These are phyloP conservation scores for Xylaria hypoxylon DNA, from an alignment of 2,329 filamentous ascomycete species.

Conservation along the genomic window DNA sequence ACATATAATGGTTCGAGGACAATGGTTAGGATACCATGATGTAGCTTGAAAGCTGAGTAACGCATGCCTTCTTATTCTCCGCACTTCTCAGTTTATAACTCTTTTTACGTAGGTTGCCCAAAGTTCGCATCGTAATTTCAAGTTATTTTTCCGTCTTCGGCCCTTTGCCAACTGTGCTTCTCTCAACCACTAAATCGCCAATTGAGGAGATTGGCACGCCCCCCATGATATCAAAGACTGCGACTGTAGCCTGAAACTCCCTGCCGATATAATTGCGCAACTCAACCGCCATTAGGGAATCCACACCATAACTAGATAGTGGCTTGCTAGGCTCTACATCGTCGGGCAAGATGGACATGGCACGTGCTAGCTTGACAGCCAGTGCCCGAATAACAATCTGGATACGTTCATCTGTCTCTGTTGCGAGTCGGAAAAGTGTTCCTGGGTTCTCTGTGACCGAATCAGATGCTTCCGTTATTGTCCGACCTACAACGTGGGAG, in stretches of 20 bases:
- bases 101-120: no score
- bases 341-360: slow-evolving; percentile 40
- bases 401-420: slow-evolving; percentile 27
- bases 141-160: slow-evolving; percentile 6
- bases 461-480: neutral
- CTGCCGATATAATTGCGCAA: slow-evolving; percentile 48
- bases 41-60: no score
- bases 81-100: no score
- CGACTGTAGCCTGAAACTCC: slow-evolving; percentile 35
- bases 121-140: neutral
- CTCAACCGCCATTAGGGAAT: slow-evolving; percentile 52
- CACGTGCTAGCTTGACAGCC: slow-evolving; percentile 33
- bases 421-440: slow-evolving; percentile 33
- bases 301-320: slow-evolving; percentile 48
- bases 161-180: slow-evolving; percentile 38
- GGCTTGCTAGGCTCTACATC: slow-evolving; percentile 45
- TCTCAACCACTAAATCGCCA: slow-evolving; percentile 40
- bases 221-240: slow-evolving; percentile 41
- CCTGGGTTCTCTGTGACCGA: slow-evolving; percentile 24
- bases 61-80: no score
- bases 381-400: slow-evolving; percentile 36
- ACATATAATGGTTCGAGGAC: no score
- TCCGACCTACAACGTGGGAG: slow-evolving; percentile 24
- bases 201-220: slow-evolving; percentile 31
- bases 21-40: no score